Evolutionary conservation across 176 grass and related monocot genomes (phyloP).

Genomic region (Zea mays): Zm-B73-REFERENCE-NAM-5.0 NC_050097.1:167386001-167386500

Average conservation of each 20-base stretch:
- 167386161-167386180: no score
- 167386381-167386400: constrained; percentile 22
- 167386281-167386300: constrained; percentile 9
- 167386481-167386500: constrained; percentile 78
- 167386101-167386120: no score
- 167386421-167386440: constrained; percentile 59
- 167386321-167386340: constrained; percentile 5
- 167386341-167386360: background rate
- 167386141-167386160: no score
- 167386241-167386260: no score
- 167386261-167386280: background rate
- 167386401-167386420: constrained; percentile 56
- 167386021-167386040: background rate
- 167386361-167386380: background rate
- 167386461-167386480: constrained; percentile 82
- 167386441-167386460: constrained; percentile 98
- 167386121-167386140: no score
- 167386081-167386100: background rate
- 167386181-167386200: no score
- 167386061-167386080: background rate
- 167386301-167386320: constrained; percentile 1
- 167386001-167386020: background rate
- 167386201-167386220: no score
- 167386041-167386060: background rate
- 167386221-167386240: no score